These are phyloP conservation scores for Boletus tylopilopsis DNA, from an alignment of 768 basidiomycete species.

Conservation along the genomic window DNA sequence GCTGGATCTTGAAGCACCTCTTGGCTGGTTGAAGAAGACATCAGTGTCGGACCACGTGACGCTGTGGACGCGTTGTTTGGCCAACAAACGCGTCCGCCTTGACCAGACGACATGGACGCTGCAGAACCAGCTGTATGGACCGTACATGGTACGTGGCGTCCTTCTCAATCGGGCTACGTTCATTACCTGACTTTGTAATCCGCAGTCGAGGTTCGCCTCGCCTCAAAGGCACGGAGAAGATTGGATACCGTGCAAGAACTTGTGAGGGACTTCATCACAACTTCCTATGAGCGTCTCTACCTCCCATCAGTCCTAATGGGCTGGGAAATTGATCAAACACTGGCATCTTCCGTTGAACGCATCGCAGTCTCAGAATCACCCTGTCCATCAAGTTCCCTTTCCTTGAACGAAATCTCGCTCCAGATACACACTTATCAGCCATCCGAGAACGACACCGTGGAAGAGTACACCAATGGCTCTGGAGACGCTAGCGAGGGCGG, in stretches of 20 bases:
- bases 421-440: constrained; percentile 90
- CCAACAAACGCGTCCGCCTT: constrained; percentile 14
- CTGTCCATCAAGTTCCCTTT: constrained; percentile 52
- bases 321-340: constrained; percentile 73
- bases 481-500: constrained; percentile 62
- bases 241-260: constrained; percentile 70
- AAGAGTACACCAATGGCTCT: constrained; percentile 66
- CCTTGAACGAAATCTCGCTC: constrained; percentile 56
- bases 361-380: constrained; percentile 71
- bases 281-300: constrained; percentile 61
- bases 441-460: constrained; percentile 58
- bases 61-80: constrained; percentile 52
- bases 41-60: constrained; percentile 31
- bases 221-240: constrained; percentile 61
- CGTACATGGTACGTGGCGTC: constrained; percentile 52
- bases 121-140: constrained; percentile 45
- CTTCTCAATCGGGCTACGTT: not conserved
- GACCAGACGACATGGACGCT: constrained; percentile 14
- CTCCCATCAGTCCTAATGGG: constrained; percentile 70
- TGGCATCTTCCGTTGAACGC: constrained; percentile 71
- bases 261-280: constrained; percentile 52
- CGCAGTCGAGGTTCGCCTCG: constrained; percentile 83
- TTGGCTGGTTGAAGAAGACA: constrained; percentile 8
- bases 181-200: not conserved
- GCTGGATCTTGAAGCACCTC: constrained; percentile 40